These are phyloP conservation scores for Teratosphaeria zuluensis DNA, from an alignment of 2,329 filamentous ascomycete species.

Conservation along the genomic window DNA sequence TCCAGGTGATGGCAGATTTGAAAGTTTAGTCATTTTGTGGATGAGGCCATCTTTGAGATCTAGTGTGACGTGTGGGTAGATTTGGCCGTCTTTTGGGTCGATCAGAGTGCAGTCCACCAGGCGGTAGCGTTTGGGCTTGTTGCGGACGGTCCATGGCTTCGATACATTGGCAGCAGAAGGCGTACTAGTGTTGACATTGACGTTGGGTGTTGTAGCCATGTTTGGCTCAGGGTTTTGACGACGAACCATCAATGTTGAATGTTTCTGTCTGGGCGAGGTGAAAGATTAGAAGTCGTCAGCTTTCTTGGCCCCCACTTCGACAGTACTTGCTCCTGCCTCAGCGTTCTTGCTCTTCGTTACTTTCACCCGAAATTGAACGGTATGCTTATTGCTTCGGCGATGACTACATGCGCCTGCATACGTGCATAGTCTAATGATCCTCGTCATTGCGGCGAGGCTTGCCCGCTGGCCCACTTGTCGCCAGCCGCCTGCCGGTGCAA, in stretches of 20 bases:
- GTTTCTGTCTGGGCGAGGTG: neutral
- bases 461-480: no score
- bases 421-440: neutral
- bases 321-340: neutral
- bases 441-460: no score
- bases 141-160: conserved; percentile 8
- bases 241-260: neutral
- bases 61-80: conserved; percentile 22
- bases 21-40: conserved; percentile 21
- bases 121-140: conserved; percentile 6
- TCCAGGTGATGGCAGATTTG: conserved; percentile 12
- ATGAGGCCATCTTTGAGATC: conserved; percentile 21
- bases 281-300: neutral
- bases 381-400: neutral
- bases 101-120: conserved; percentile 10
- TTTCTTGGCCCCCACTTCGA: neutral
- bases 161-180: neutral
- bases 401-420: neutral
- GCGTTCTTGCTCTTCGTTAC: neutral
- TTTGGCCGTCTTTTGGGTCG: conserved; percentile 23
- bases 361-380: neutral
- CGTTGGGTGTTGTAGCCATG: neutral
- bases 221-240: neutral
- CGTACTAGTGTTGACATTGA: neutral
- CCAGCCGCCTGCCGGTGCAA: no score